These are phyloP conservation scores for Gnetum montanum DNA, from an alignment of 75 land plant species.

Conservation along the genomic window DNA sequence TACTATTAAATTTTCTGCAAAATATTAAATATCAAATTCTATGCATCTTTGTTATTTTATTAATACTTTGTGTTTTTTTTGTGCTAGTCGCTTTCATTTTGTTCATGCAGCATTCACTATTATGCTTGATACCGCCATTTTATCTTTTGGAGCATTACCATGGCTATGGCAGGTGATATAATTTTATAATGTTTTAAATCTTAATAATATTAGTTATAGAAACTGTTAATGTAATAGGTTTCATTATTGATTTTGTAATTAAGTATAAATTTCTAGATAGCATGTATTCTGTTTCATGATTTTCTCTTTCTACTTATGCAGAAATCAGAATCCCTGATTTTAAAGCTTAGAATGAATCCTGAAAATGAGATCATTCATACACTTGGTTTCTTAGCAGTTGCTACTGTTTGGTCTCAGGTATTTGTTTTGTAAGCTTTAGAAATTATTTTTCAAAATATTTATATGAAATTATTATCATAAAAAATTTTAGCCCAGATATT, in stretches of 20 bases:
- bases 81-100: slow-evolving; percentile 74
- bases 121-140: slow-evolving; percentile 57
- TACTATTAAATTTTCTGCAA: too few relatives aligned
- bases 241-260: slow-evolving; percentile 1
- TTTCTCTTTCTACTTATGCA: too few relatives aligned
- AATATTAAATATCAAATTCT: not conserved
- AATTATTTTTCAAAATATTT: too few relatives aligned
- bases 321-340: slow-evolving; percentile 52
- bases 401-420: slow-evolving; percentile 95
- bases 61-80: not conserved
- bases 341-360: slow-evolving; percentile 48
- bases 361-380: slow-evolving; percentile 87
- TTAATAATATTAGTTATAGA: too few relatives aligned
- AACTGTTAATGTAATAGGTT: too few relatives aligned
- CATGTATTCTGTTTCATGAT: too few relatives aligned
- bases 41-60: not conserved
- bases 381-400: slow-evolving; percentile 68
- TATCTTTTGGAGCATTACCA: slow-evolving; percentile 58
- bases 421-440: not conserved
- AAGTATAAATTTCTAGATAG: too few relatives aligned
- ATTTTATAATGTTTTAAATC: too few relatives aligned
- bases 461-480: too few relatives aligned
- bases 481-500: too few relatives aligned
- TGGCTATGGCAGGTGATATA: slow-evolving; percentile 87
- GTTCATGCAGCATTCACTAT: slow-evolving; percentile 83